Percentiles rank a stretch among this genome's conserved stretches.
Conservation (phyloP, 441 rosid species). For the Capsella rubella region DNA sequence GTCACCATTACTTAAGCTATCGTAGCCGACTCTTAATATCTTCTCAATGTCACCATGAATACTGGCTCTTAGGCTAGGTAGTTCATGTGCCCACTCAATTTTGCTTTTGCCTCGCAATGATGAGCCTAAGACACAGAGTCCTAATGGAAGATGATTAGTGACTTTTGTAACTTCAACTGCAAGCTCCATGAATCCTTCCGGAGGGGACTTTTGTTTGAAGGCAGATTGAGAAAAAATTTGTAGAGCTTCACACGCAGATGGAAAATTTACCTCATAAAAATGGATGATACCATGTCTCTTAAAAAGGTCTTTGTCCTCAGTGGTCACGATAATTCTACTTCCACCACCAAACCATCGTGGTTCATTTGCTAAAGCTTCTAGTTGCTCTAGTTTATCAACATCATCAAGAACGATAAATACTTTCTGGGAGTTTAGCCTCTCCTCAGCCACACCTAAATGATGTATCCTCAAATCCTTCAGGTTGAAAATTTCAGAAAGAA, state of each 20-base stretch:
- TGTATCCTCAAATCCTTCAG: background rate
- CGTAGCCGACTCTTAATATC: constrained; percentile 42
- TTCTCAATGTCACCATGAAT: constrained; percentile 9
- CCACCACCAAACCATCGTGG: constrained; percentile 47
- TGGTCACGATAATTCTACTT: constrained; percentile 49
- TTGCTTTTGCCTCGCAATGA: constrained; percentile 15
- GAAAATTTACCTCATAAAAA: constrained; percentile 19
- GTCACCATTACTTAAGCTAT: constrained; percentile 28
- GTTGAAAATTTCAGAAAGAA: constrained; percentile 31
- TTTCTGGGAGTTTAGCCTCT: constrained; percentile 34
- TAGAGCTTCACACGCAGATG: constrained; percentile 17
- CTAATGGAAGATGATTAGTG: constrained; percentile 43
- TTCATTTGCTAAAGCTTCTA: constrained; percentile 28
- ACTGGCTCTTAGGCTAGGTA: background rate
- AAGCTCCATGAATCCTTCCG: constrained; percentile 5
- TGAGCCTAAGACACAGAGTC: constrained; percentile 40
- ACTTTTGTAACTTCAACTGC: background rate
- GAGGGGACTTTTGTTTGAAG: constrained; percentile 15
- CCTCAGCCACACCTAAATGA: background rate
- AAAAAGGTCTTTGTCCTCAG: constrained; percentile 38
- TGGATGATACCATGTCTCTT: background rate
- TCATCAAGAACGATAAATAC: constrained; percentile 46
- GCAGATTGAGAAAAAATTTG: constrained; percentile 36
- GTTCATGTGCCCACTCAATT: constrained; percentile 24
- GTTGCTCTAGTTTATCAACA: constrained; percentile 24